These are phyloP conservation scores for Verticillium tricorpus DNA, from an alignment of 2,329 filamentous ascomycete genomes.

Conservation along the genomic window DNA sequence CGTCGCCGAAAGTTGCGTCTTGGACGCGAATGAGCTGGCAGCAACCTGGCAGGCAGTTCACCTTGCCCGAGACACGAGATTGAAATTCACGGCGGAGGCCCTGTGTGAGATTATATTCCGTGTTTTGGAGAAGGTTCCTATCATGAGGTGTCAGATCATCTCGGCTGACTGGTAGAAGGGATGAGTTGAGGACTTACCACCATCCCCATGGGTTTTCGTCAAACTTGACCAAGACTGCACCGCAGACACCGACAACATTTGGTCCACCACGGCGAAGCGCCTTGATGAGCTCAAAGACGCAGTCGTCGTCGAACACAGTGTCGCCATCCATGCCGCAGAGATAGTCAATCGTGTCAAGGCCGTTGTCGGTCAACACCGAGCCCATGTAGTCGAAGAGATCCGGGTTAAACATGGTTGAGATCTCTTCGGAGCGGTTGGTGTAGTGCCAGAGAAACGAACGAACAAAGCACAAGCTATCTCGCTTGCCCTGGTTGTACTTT, in stretches of 20 bases:
- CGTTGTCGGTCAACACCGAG: slow-evolving; percentile 29
- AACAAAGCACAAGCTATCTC: slow-evolving; percentile 42
- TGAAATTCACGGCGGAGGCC: slow-evolving; percentile 44
- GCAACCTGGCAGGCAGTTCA: slow-evolving; percentile 43
- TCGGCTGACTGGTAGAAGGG: not conserved
- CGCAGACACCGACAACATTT: slow-evolving; percentile 41
- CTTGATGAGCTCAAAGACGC: slow-evolving; percentile 37
- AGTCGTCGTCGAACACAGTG: slow-evolving; percentile 39
- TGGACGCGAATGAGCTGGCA: slow-evolving; percentile 46
- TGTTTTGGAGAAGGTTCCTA: slow-evolving; percentile 35
- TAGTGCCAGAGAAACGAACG: slow-evolving; percentile 45
- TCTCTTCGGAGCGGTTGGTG: slow-evolving; percentile 34
- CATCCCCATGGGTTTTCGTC: slow-evolving; percentile 33
- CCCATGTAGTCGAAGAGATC: slow-evolving; percentile 36
- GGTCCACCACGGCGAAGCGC: slow-evolving; percentile 34
- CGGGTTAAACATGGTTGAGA: slow-evolving; percentile 40
- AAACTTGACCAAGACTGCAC: slow-evolving; percentile 43
- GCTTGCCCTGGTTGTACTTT: slow-evolving; percentile 43
- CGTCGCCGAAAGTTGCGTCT: slow-evolving; percentile 43
- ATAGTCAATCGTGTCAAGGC: slow-evolving; percentile 34
- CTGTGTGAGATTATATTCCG: slow-evolving; percentile 43
- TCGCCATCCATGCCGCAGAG: slow-evolving; percentile 44
- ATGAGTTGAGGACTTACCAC: slow-evolving; percentile 23
- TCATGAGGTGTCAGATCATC: slow-evolving; percentile 10
- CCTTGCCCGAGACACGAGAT: slow-evolving; percentile 42